Percentiles rank a stretch among this genome's conserved stretches.
Conservation (phyloP, 169 alveolate genomes). For the Eimeria necatrix region DNA sequence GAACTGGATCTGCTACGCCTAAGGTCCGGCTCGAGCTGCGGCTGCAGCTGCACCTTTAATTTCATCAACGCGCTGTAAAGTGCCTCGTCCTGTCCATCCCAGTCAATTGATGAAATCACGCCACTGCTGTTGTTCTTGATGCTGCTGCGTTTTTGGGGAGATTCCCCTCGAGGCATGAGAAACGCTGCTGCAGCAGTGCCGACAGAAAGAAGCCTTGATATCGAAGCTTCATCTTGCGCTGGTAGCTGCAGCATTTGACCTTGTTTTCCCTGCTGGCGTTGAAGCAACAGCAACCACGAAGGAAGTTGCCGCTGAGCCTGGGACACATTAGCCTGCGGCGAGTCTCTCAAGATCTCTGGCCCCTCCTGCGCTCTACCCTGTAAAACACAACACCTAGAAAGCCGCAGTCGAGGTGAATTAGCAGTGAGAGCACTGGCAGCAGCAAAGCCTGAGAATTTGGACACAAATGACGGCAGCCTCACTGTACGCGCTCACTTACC, state of each 20-base stretch:
- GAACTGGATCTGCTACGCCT: background rate
- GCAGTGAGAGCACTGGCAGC: background rate
- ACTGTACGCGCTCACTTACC: too few species aligned
- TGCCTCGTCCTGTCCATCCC: conserved; percentile 70
- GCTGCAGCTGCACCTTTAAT: conserved; percentile 32
- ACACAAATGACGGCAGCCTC: too few species aligned
- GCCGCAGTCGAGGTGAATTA: background rate
- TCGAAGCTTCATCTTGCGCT: background rate
- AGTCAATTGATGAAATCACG: conserved; percentile 31
- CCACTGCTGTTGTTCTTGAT: conserved; percentile 31
- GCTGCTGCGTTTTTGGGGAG: background rate
- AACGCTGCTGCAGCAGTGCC: conserved; percentile 62
- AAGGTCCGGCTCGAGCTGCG: background rate
- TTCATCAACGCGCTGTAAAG: background rate
- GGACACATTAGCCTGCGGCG: background rate
- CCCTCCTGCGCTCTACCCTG: background rate
- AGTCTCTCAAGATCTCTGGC: background rate
- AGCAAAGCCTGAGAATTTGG: too few species aligned
- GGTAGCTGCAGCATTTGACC: conserved; percentile 21
- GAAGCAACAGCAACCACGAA: conserved; percentile 46
- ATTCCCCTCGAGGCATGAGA: background rate
- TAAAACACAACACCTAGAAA: background rate
- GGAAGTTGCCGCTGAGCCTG: conserved; percentile 7
- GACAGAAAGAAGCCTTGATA: conserved; percentile 2
- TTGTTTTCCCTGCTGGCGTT: conserved; percentile 43